phyloP scores from a whole-genome alignment of 2,329 filamentous ascomycete genomes.

The Pestalotiopsis sp. region DNA sequence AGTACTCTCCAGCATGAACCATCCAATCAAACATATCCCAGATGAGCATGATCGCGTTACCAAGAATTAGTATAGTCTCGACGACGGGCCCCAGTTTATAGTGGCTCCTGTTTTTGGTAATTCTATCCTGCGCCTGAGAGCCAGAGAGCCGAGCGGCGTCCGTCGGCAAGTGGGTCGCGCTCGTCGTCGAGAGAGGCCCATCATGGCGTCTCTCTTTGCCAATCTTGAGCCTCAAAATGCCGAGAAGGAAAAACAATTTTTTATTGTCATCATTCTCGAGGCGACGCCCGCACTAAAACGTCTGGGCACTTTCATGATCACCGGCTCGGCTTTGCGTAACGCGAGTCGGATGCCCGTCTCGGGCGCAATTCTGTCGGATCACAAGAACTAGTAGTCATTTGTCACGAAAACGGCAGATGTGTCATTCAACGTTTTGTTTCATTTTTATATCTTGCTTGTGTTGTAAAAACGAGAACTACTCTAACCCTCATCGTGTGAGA shows the following conservation, averaged over 20 bases:
- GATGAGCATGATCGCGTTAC: neutral
- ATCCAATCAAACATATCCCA: neutral
- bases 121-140: neutral
- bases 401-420: neutral
- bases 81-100: neutral
- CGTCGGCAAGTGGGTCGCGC: neutral
- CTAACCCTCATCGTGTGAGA: neutral
- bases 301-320: neutral
- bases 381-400: neutral
- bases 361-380: neutral
- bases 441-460: neutral
- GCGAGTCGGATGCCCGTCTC: neutral
- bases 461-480: neutral
- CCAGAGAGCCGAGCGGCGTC: neutral
- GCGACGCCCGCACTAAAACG: neutral
- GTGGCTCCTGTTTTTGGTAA: neutral
- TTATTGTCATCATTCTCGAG: neutral
- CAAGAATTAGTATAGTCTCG: neutral
- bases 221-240: conserved; percentile 2
- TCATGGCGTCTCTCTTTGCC: neutral
- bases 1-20: too few relatives aligned
- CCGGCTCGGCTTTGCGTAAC: neutral
- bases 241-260: neutral
- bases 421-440: neutral
- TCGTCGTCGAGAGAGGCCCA: neutral